phyloP scores from a whole-genome alignment of 352 stramenopile species.

The Phytophthora brassicae region DNA sequence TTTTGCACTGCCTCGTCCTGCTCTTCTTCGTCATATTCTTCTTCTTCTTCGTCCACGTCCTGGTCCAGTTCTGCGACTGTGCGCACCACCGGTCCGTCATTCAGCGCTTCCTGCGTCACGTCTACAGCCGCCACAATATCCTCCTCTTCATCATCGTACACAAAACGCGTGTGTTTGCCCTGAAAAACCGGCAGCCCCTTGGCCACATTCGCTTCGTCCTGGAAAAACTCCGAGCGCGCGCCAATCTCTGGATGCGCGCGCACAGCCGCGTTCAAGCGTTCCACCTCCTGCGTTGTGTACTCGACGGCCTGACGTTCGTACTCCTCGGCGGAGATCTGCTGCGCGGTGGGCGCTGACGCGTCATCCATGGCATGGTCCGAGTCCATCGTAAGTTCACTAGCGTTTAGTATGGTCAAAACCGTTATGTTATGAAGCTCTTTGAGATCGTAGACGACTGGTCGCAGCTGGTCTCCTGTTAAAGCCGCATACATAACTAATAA shows the following conservation, averaged over 20 bases:
- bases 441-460: slow-evolving; percentile 21
- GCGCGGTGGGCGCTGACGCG: slow-evolving; percentile 20
- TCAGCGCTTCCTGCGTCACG: slow-evolving; percentile 57
- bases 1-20: slow-evolving; percentile 41
- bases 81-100: slow-evolving; percentile 51
- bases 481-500: too few relatives aligned
- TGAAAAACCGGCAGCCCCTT: slow-evolving; percentile 72
- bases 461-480: not conserved
- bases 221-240: slow-evolving; percentile 62
- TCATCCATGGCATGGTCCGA: slow-evolving; percentile 31
- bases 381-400: slow-evolving; percentile 27
- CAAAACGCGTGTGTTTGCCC: slow-evolving; percentile 77
- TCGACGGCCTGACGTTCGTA: slow-evolving; percentile 70
- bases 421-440: slow-evolving; percentile 16
- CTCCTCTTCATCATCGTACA: slow-evolving; percentile 76
- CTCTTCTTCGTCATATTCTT: slow-evolving; percentile 35
- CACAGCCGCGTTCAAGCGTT: slow-evolving; percentile 66
- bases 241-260: slow-evolving; percentile 51
- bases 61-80: slow-evolving; percentile 62
- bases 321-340: slow-evolving; percentile 53
- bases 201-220: slow-evolving; percentile 57
- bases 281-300: slow-evolving; percentile 62
- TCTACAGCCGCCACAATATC: slow-evolving; percentile 68
- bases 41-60: slow-evolving; percentile 35
- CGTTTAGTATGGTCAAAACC: slow-evolving; percentile 9